Evolutionary conservation across 2,329 filamentous ascomycete genomes (phyloP).

Genomic region (Coniosporium tulheliwenetii): DNA sequence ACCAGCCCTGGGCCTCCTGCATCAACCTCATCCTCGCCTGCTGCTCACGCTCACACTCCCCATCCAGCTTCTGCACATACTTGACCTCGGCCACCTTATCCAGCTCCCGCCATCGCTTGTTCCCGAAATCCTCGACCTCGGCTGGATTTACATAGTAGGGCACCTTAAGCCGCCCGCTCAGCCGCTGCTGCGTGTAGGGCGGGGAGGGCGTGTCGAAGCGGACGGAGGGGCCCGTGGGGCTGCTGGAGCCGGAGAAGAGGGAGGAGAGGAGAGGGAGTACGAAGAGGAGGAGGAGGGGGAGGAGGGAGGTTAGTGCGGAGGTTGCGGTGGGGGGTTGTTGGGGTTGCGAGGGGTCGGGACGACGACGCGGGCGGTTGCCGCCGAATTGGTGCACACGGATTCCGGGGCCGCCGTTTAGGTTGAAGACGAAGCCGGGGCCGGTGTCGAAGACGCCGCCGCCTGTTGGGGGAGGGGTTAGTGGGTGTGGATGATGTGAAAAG

Average conservation of each 20-base stretch:
- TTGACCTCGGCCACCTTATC: slow-evolving; percentile 64
- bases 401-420: slow-evolving; percentile 79
- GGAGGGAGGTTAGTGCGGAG: slow-evolving; percentile 33
- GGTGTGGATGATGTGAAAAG: neutral
- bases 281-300: slow-evolving; percentile 73
- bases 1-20: slow-evolving; percentile 75
- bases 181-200: slow-evolving; percentile 60
- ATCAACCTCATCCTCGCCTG: slow-evolving; percentile 48
- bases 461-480: slow-evolving; percentile 8
- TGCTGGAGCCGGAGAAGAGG: slow-evolving; percentile 42
- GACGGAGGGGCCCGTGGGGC: slow-evolving; percentile 49
- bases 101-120: slow-evolving; percentile 54
- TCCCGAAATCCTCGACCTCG: slow-evolving; percentile 56
- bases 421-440: slow-evolving; percentile 86
- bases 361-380: slow-evolving; percentile 57
- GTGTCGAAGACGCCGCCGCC: slow-evolving; percentile 49
- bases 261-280: slow-evolving; percentile 69
- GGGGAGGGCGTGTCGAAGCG: slow-evolving; percentile 56
- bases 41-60: slow-evolving; percentile 62
- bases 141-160: slow-evolving; percentile 74
- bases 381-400: slow-evolving; percentile 94
- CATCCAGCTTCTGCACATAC: slow-evolving; percentile 51
- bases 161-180: slow-evolving; percentile 53
- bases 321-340: slow-evolving; percentile 33
- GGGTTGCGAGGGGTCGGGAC: slow-evolving; percentile 44